These are phyloP conservation scores for Rubroboletus satanas DNA, from an alignment of 768 basidiomycete species.

Conservation along the genomic window DNA sequence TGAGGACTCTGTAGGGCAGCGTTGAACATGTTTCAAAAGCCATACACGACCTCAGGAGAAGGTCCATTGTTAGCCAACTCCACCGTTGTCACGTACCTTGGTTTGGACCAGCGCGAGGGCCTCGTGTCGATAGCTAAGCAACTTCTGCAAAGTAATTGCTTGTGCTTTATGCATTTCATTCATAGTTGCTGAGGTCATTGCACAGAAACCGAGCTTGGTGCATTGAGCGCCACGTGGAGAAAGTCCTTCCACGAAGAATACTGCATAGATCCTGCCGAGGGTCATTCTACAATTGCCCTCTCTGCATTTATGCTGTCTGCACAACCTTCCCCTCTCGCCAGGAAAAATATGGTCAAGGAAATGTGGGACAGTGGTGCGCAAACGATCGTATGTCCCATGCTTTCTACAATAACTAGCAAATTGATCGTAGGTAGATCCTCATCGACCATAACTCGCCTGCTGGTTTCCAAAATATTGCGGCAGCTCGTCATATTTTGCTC, in stretches of 20 bases:
- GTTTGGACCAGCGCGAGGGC: constrained; percentile 74
- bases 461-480: constrained; percentile 77
- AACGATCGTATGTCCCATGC: constrained; percentile 51
- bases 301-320: constrained; percentile 87
- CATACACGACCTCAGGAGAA: constrained; percentile 26
- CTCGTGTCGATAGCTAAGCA: constrained; percentile 64
- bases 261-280: constrained; percentile 38
- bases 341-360: constrained; percentile 67
- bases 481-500: constrained; percentile 73
- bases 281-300: constrained; percentile 59
- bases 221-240: constrained; percentile 49
- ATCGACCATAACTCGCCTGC: constrained; percentile 76
- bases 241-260: constrained; percentile 53
- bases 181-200: constrained; percentile 9
- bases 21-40: constrained; percentile 56
- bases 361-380: constrained; percentile 93
- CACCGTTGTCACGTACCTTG: constrained; percentile 59
- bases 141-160: constrained; percentile 49
- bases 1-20: constrained; percentile 52
- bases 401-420: not conserved
- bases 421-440: constrained; percentile 52
- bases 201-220: constrained; percentile 47
- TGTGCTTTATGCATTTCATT: not conserved
- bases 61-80: constrained; percentile 42
- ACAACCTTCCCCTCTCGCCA: constrained; percentile 53